Conservation (phyloP, 257 asterid species). For the Osmanthus fragrans region DNA sequence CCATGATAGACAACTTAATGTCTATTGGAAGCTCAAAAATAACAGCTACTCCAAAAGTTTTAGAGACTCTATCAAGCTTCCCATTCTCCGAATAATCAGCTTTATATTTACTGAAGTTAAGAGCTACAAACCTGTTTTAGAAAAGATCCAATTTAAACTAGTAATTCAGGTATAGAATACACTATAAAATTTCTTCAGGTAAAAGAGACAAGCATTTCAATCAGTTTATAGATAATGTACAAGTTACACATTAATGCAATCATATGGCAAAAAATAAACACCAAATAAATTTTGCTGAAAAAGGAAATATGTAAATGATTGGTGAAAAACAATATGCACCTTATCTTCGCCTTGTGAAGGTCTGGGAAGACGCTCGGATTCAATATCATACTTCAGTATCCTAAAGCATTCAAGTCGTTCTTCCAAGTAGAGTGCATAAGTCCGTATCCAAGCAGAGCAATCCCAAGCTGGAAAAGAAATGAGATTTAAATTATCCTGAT, state of each 20-base stretch:
- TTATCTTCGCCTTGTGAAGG: constrained; percentile 53
- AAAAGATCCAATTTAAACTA: no score
- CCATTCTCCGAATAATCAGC: background rate
- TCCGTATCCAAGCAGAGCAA: constrained; percentile 60
- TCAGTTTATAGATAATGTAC: background rate
- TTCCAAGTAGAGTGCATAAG: constrained; percentile 58
- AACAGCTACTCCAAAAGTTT: background rate
- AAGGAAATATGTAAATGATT: background rate
- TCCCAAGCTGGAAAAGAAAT: constrained; percentile 48
- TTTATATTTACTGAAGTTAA: background rate
- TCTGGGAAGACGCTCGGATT: constrained; percentile 57
- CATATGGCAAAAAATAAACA: background rate
- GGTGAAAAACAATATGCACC: constrained; percentile 24
- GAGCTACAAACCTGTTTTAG: background rate
- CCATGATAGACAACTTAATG: background rate
- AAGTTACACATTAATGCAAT: background rate
- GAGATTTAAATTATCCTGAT: background rate
- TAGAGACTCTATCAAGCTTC: background rate
- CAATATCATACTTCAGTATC: constrained; percentile 54
- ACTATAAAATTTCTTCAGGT: background rate
- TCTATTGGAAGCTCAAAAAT: background rate
- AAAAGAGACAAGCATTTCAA: background rate
- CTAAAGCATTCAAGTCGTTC: constrained; percentile 64
- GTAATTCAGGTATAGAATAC: background rate
- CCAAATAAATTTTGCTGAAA: background rate